phyloP scores from a whole-genome alignment of 805 yeast species.

The Ogataea siamensis region DNA sequence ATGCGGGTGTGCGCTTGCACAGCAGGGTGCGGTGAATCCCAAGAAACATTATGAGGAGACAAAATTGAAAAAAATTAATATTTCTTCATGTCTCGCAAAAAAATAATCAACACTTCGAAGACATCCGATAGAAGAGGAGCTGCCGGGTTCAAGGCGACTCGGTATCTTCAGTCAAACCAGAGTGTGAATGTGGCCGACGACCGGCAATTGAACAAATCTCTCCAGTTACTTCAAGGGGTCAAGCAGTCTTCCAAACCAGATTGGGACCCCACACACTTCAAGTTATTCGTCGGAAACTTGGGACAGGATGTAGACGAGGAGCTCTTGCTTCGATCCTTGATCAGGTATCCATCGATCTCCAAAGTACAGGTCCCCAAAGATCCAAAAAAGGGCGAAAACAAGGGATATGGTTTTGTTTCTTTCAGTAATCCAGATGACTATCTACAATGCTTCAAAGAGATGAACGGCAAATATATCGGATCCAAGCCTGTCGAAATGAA shows the following conservation, averaged over 20 bases:
- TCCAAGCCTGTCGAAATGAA: constrained; percentile 68
- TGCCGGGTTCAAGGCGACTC: constrained; percentile 47
- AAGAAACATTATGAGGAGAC: constrained; percentile 1
- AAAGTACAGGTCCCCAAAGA: constrained; percentile 63
- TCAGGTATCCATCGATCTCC: constrained; percentile 48
- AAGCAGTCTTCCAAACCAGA: constrained; percentile 33
- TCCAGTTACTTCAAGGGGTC: constrained; percentile 21
- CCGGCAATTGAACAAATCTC: constrained; percentile 16
- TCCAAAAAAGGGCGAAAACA: constrained; percentile 43
- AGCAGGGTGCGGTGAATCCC: neutral
- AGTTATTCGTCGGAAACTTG: constrained; percentile 73
- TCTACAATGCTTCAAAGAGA: constrained; percentile 65
- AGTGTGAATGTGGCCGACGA: constrained; percentile 18
- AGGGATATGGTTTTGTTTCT: constrained; percentile 76
- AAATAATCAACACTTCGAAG: constrained; percentile 27
- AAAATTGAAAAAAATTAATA: neutral
- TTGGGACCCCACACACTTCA: constrained; percentile 71
- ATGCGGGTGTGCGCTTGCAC: neutral
- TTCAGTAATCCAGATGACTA: constrained; percentile 66
- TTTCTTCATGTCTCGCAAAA: constrained; percentile 5
- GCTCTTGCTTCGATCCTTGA: constrained; percentile 52
- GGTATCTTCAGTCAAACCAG: constrained; percentile 38
- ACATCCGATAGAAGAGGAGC: constrained; percentile 57
- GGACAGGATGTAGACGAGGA: constrained; percentile 66
- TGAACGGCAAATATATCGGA: constrained; percentile 77